Evolutionary conservation across 2,329 filamentous ascomycete species (phyloP), one percentile per base, ranked within the genome.

Genomic region (Pleomassaria siparia): DNA sequence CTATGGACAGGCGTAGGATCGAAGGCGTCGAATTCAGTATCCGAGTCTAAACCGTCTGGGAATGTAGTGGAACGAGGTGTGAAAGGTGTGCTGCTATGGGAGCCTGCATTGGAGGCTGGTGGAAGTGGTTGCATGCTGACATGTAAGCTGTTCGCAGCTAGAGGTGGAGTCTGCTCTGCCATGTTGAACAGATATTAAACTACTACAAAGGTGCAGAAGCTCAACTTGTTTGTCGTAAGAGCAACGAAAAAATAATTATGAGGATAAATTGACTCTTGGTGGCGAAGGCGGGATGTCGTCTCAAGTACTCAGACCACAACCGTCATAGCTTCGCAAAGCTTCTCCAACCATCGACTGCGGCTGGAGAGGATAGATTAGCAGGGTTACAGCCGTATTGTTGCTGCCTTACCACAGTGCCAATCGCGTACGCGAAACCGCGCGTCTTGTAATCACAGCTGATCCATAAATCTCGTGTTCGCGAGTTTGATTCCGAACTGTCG

Each of bases 1-100:
- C 64, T 67, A 20, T 63, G 56, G 2, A 57, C 21, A 16, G 66
- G 66, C 1, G 66, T 70, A 4, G 63, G 63, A 6, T 54, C 50
- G 35, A 54, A 53, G 5, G 44, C 41, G 18, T 62, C 59, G 16
- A 59, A 62, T 0, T 68, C 64, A 2, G 64, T 55, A 28, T 67
- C 63, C 9, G 63, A 68, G 21, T 65, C 63, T 4, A 49, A 21
- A 29, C 37, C 49, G 40, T 70, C 64, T 12, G 61, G 57, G 35
- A 66, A 55, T 7, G 66, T 67, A 16, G 51, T 53, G 7, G 65
- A 60, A 26, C 58, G 60, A 13, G 65, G 62, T 10, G 61, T 68
- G 44, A 60, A 59, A 8, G 52, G 49, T 6, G 49, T 44, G 40
- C 55, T 60, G 5, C 55, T 49, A 25, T 53, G 46, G 10, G 43